Evolutionary conservation across 2,329 filamentous ascomycete species (phyloP), one percentile per base, ranked within the genome.

Genomic region (Trichoderma koningiopsis): DNA sequence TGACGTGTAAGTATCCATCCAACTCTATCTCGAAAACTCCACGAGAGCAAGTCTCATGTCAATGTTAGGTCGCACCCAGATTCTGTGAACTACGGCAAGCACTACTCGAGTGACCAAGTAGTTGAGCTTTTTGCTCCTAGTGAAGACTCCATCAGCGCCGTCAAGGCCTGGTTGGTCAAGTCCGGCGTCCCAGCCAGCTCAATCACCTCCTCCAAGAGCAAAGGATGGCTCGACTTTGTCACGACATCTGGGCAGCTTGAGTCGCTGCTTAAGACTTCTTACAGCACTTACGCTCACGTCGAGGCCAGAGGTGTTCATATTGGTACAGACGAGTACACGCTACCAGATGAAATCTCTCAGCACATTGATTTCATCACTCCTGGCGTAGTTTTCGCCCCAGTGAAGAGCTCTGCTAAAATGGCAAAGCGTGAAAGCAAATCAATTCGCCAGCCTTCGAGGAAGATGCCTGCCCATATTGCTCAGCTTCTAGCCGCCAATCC

Each of bases 191-290:
- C 80, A 22, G 75, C 76, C 2, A 78, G 79, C 3, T 81, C 85
- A 5, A 80, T 89, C 55, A 78, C 77, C 52, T 81, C 86, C 55
- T 86, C 86, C 0, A 79, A 81, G 53, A 83, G 83, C 33, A 82
- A 83, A 65, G 83, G 83, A 61, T 88, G 86, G 85, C 74, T 88
- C 24, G 78, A 81, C 13, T 87, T 89, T 74, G 81, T 87, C 68
- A 85, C 85, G 10, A 85, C 85, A 6, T 83, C 84, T 3, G 78
- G 81, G 43, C 84, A 89, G 74, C 82, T 84, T 6, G 86, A 88
- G 75, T 75, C 77, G 24, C 79, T 89, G 22, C 80, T 89, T 59
- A 81, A 82, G 72, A 83, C 86, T 7, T 79, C 85, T 69, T 88
- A 86, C 72, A 82, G 87, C 71, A 75, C 84, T 55, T 87, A 84